Base-by-base conservation (phyloP, 2,329 filamentous ascomycete genomes). In the Lecanicillium sp. region DNA sequence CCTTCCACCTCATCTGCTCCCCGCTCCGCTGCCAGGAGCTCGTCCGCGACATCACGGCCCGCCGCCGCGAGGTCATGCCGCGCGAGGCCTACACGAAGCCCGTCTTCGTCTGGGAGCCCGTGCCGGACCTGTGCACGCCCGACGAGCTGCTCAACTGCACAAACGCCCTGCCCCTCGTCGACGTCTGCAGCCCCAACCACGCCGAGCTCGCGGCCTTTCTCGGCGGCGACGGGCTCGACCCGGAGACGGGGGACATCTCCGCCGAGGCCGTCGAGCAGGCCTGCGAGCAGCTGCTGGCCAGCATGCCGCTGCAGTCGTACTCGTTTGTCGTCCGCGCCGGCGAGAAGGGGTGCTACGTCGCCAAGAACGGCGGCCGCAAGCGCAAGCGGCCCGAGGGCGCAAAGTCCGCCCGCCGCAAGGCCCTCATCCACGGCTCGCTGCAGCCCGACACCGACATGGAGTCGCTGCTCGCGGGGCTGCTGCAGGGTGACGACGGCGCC, bases 91-190 rank as follows among this genome's bases (percentile, higher is more conserved):
- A 72, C 55, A 58, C 70, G 1, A 77, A 78, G 40, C 87, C 90
- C 1, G 67, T 90, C 6, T 88, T 96, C 62, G 80, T 97, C 44
- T 98, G 91, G 91, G 93, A 98, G 63, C 93, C 93, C 1, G 87
- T 96, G 1, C 93, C 93, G 2, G 89, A 96, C 65, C 75, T 88
- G 1, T 96, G 90, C 64, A 84, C 78, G 0, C 83, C 88, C 0
- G 79, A 82, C 35, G 76, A 84, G 61, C 67, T 84, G 23, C 70
- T 83, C 10, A 81, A 82, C 58, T 80, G 75, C 62, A 83, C 79
- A 42, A 83, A 83, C 55, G 76, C 76, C 10, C 68, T 84, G 11
- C 77, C 78, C 0, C 65, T 81, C 14, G 70, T 84, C 48, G 80
- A 84, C 55, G 68, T 84, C 48, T 81, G 79, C 63, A 81, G 77